Base-by-base conservation (phyloP, 1,284 basidiomycete genomes). In the Trametes sp. region DNA sequence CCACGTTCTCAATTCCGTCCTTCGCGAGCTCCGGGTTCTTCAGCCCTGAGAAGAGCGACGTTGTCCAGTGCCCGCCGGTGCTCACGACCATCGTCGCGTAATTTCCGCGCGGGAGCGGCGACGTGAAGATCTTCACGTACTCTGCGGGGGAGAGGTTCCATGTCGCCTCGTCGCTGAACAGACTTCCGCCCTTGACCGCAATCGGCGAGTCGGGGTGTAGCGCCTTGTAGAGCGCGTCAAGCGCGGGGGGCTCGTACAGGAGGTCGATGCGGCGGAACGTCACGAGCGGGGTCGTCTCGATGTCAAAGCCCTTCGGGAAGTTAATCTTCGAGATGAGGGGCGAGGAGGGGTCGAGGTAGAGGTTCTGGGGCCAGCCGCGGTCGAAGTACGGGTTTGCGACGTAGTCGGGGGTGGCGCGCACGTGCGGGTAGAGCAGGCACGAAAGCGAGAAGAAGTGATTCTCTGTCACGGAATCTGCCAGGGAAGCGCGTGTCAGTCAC, bases 381-480 rank as follows among this genome's bases (percentile, higher is more conserved):
- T 89, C 87, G 61, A 81, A 88, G 68, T 79, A 80, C 0, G 81
- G 77, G 62, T 81, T 81, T 46, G 78, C 76, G 44, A 79, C 81
- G 67, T 87, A 88, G 66, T 85, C 81, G 0, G 87, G 87, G 1
- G 84, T 87, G 1, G 87, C 87, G 48, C 80, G 79, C 41, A 89
- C 87, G 70, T 89, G 86, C 0, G 88, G 87, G 72, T 83, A 86
- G 3, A 90, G 78, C 44, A 84, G 65, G 68, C 88, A 90, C 0
- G 87, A 88, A 1, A 89, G 72, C 6, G 88, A 89, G 73, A 89
- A 89, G 77, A 89, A 89, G 72, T 89, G 87, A 63, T 86, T 86
- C 69, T 89, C 88, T 0, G 85, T 85, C 26, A 88, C 85, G 1
- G 87, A 88, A 67, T 89, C 87, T 87, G 58, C 38, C 36, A 45